Evolutionary conservation across 257 asterid genomes (phyloP).

Genomic region (Solanum neorickii): DNA sequence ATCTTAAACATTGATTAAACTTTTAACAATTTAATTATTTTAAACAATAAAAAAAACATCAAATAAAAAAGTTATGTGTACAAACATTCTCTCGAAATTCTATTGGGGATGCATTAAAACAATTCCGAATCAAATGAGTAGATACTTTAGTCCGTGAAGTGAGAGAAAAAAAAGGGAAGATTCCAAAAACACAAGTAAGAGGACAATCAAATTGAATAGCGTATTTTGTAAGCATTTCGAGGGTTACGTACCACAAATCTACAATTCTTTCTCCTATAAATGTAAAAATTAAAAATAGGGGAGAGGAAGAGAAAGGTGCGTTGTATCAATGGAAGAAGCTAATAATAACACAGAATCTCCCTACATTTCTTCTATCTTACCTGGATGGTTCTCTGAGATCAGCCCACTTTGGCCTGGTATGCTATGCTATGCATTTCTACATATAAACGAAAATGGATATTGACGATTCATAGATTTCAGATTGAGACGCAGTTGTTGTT

Average conservation of each 20-base stretch:
- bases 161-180: neutral
- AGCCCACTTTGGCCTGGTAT: conserved; percentile 97
- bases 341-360: conserved; percentile 16
- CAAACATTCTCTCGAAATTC: neutral
- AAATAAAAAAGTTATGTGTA: neutral
- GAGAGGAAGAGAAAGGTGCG: neutral
- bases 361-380: conserved; percentile 49
- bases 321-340: conserved; percentile 24
- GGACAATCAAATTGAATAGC: neutral
- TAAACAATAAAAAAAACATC: too few relatives aligned
- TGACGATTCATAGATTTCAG: neutral
- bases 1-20: too few relatives aligned
- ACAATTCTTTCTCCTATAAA: neutral
- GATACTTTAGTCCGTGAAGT: neutral
- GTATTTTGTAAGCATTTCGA: neutral
- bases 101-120: neutral
- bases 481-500: neutral
- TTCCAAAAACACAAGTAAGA: neutral
- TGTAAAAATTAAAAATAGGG: neutral
- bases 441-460: neutral
- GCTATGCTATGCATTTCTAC: neutral
- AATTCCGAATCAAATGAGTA: neutral
- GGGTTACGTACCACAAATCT: neutral
- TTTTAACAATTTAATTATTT: too few relatives aligned
- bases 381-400: conserved; percentile 96